These are phyloP conservation scores for Pythium myriotylum DNA, from an alignment of 352 stramenopile genomes.

Conservation along the genomic window DNA sequence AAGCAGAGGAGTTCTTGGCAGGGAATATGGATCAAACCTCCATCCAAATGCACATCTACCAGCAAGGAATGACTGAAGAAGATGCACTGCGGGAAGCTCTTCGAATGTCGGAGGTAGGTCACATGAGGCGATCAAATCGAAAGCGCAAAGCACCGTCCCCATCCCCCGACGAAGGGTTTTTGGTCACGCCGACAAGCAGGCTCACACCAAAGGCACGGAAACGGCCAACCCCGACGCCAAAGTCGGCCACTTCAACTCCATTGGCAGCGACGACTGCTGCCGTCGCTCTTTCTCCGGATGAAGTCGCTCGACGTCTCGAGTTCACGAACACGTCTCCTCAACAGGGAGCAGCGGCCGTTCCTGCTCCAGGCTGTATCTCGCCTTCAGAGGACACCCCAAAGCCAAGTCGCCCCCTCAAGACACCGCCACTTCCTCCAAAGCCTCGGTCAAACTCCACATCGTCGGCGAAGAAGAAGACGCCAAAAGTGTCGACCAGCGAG, in stretches of 20 bases:
- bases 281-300: constrained; percentile 12
- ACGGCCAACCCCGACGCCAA: constrained; percentile 1
- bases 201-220: not conserved
- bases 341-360: not conserved
- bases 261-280: not conserved
- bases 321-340: constrained; percentile 17
- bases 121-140: constrained; percentile 29
- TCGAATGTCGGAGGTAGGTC: constrained; percentile 44
- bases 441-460: constrained; percentile 4
- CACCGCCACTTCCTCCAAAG: constrained; percentile 3
- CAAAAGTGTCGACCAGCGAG: not conserved
- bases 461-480: constrained; percentile 14
- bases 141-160: constrained; percentile 25
- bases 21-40: constrained; percentile 38
- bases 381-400: not conserved
- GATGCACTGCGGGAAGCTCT: constrained; percentile 68
- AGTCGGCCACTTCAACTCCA: constrained; percentile 3
- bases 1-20: constrained; percentile 2
- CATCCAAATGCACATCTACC: constrained; percentile 58
- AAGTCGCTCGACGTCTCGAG: constrained; percentile 25
- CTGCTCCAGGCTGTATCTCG: not conserved
- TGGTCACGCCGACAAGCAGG: not conserved
- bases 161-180: not conserved
- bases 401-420: not conserved
- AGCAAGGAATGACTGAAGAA: constrained; percentile 74